Conservation (phyloP, 768 basidiomycete genomes). For the Auricularia cornea region DNA sequence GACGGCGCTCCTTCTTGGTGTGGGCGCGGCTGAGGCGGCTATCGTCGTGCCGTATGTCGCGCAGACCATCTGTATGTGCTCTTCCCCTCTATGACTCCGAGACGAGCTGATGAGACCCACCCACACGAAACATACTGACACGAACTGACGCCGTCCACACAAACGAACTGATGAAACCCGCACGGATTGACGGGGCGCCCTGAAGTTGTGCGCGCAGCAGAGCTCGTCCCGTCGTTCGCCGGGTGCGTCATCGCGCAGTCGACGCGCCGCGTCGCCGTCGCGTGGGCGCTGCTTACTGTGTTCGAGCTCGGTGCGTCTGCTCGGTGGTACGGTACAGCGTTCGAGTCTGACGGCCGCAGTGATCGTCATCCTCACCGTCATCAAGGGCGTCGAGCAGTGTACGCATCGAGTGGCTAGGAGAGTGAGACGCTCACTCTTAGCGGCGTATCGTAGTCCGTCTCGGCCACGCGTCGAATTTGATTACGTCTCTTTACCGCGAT, state of each 20-base stretch:
- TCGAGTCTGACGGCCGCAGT: neutral
- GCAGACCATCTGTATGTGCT: neutral
- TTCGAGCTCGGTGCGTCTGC: neutral
- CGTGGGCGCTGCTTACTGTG: neutral
- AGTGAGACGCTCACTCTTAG: too few species aligned
- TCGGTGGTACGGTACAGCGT: neutral
- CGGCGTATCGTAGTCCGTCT: too few species aligned
- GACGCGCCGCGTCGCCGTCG: neutral
- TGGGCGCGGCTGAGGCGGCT: neutral
- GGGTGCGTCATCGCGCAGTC: neutral
- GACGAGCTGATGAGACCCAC: too few species aligned
- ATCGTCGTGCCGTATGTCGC: neutral
- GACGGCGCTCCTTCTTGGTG: neutral
- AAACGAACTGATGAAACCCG: too few species aligned
- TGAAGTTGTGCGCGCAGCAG: neutral
- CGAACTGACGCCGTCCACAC: too few species aligned
- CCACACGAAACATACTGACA: too few species aligned
- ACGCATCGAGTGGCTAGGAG: too few species aligned
- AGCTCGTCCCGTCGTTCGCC: neutral
- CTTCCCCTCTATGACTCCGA: too few species aligned
- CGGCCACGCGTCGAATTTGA: neutral
- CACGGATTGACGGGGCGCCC: neutral
- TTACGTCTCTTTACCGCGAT: neutral
- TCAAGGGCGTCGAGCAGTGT: neutral
- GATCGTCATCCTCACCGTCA: neutral